A percentile compares a stretch with the other conserved stretches of the same genome.
These are phyloP conservation scores for Aspergillus tubingensis DNA, from an alignment of 2,329 filamentous ascomycete genomes.

Conservation along the genomic window DNA sequence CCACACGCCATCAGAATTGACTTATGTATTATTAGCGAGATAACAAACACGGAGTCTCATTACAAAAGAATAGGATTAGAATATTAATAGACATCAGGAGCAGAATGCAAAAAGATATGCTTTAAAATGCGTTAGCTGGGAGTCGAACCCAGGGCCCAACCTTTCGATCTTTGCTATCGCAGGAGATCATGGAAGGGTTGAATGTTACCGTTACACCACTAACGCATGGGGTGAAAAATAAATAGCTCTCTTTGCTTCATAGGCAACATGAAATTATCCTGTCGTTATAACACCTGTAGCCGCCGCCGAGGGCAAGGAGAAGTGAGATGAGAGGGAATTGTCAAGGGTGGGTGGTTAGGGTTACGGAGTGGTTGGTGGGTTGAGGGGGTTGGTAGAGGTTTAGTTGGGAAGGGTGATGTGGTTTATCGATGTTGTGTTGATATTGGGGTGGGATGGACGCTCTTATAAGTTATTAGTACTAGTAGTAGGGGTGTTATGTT, in stretches of 20 bases:
- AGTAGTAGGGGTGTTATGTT: too few species aligned
- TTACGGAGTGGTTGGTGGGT: conserved; percentile 23
- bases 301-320: conserved; percentile 23
- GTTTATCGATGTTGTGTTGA: neutral
- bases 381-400: conserved; percentile 22
- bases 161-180: neutral
- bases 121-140: neutral
- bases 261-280: too few species aligned
- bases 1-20: too few species aligned
- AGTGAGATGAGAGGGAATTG: conserved; percentile 27
- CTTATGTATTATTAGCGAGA: too few species aligned
- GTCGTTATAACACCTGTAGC: too few species aligned
- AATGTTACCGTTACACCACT: neutral
- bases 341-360: conserved; percentile 27
- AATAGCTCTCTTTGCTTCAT: neutral
- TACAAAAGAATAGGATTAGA: too few species aligned
- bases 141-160: neutral
- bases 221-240: neutral
- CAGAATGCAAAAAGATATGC: neutral
- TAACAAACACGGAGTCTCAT: too few species aligned
- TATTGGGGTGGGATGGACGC: neutral
- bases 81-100: neutral
- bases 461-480: too few species aligned
- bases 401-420: neutral
- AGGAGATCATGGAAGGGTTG: neutral